Evolutionary conservation across 257 asterid genomes (phyloP).

Genomic region (Primulina tabacum): DNA sequence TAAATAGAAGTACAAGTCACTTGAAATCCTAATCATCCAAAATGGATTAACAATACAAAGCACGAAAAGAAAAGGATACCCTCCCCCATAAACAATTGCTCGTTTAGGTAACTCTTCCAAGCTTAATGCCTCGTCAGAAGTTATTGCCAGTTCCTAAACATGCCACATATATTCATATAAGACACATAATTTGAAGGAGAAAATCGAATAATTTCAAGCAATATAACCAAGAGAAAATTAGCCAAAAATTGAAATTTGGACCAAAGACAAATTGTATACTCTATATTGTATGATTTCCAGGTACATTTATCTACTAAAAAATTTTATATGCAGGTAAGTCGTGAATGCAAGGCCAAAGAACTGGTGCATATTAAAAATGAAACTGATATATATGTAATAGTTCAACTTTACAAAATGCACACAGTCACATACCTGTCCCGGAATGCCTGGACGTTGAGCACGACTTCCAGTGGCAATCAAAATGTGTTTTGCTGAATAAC

Average conservation of each 20-base stretch:
- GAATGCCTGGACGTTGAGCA: conserved; percentile 76
- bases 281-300: neutral
- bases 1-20: conserved; percentile 16
- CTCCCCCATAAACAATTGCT: conserved; percentile 86
- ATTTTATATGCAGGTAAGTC: conserved; percentile 5
- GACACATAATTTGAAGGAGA: neutral
- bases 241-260: neutral
- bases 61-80: conserved; percentile 42
- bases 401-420: conserved; percentile 13
- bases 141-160: conserved; percentile 80
- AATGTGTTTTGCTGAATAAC: conserved; percentile 81
- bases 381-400: neutral
- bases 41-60: conserved; percentile 13
- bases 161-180: conserved; percentile 15
- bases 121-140: conserved; percentile 99
- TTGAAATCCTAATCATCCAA: conserved; percentile 21
- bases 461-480: conserved; percentile 93
- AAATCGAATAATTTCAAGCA: conserved; percentile 8
- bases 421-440: conserved; percentile 61
- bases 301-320: neutral
- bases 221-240: neutral
- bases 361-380: neutral
- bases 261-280: neutral
- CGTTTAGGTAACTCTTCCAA: conserved; percentile 93
- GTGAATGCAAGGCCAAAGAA: neutral